Percentiles rank a stretch among this genome's conserved stretches.
These are phyloP conservation scores for Trichoderma virens DNA, from an alignment of 495 filamentous ascomycete species.

Conservation along the genomic window DNA sequence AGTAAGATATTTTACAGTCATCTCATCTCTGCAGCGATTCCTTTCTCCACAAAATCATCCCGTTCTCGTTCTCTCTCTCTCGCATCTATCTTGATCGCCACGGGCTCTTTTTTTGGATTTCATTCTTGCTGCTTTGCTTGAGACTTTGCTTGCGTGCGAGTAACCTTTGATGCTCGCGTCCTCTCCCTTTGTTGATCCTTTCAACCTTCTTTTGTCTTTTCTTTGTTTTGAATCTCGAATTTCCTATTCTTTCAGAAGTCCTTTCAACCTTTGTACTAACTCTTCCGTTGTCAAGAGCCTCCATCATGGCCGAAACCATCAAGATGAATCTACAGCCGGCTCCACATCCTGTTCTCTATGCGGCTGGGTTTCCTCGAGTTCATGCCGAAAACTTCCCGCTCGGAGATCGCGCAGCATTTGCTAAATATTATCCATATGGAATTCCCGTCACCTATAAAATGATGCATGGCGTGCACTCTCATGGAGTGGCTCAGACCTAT, in stretches of 20 bases:
- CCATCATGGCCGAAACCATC: background rate
- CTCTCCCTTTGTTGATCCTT: background rate
- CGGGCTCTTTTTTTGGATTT: background rate
- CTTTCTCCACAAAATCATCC: background rate
- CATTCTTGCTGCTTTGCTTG: background rate
- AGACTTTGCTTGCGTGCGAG: background rate
- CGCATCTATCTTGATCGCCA: background rate
- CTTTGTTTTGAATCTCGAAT: background rate
- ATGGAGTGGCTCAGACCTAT: background rate
- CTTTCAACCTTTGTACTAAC: background rate
- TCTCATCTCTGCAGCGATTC: background rate
- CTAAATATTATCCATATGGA: slow-evolving; percentile 2
- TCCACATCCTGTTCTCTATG: background rate
- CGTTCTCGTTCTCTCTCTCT: background rate
- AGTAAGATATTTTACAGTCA: background rate
- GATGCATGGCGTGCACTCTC: background rate
- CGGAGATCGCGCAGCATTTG: background rate
- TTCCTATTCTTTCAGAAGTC: background rate
- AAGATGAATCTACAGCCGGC: background rate
- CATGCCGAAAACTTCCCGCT: background rate
- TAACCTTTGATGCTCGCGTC: background rate
- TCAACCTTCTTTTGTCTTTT: background rate
- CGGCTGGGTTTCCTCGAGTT: background rate
- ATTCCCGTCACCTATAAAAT: slow-evolving; percentile 5
- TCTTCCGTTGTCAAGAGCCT: background rate